Evolutionary conservation across 148 eudicot species (phyloP).

Genomic region (Camellia lanceoleosa): DNA sequence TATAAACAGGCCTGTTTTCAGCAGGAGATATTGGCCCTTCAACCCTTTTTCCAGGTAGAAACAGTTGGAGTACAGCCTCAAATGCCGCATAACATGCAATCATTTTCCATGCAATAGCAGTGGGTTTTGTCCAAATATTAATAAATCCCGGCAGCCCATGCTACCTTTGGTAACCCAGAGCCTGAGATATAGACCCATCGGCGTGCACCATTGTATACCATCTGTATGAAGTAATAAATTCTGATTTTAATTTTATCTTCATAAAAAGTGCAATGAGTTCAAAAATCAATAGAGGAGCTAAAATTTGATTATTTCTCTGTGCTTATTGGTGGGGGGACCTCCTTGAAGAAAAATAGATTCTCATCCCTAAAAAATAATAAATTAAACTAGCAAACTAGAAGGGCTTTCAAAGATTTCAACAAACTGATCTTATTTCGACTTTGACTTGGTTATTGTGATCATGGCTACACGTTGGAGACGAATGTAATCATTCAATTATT

Average conservation of each 20-base stretch:
- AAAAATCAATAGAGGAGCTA: neutral
- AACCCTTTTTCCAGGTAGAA: slow-evolving; percentile 83
- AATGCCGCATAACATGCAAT: slow-evolving; percentile 78
- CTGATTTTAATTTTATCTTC: neutral
- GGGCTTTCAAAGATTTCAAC: neutral
- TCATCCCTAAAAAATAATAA: neutral
- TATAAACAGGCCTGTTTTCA: slow-evolving; percentile 86
- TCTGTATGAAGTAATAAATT: slow-evolving; percentile 39
- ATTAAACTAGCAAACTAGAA: neutral
- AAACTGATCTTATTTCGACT: no score
- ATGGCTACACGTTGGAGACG: neutral
- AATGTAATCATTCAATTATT: neutral
- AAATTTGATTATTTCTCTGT: neutral
- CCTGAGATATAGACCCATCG: slow-evolving; percentile 77
- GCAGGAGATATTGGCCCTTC: slow-evolving; percentile 93
- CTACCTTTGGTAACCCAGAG: slow-evolving; percentile 49
- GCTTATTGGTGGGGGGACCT: neutral
- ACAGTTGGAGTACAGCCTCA: slow-evolving; percentile 87
- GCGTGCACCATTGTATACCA: slow-evolving; percentile 99
- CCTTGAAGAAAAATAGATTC: neutral
- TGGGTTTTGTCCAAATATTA: slow-evolving; percentile 82
- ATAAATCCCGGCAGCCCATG: slow-evolving; percentile 67
- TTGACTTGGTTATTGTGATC: neutral
- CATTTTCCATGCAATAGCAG: slow-evolving; percentile 73
- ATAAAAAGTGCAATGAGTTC: neutral